A percentile compares a stretch with the other conserved stretches of the same genome.
Conservation (phyloP, 495 filamentous ascomycete species). For the Aspergillus steynii region DNA sequence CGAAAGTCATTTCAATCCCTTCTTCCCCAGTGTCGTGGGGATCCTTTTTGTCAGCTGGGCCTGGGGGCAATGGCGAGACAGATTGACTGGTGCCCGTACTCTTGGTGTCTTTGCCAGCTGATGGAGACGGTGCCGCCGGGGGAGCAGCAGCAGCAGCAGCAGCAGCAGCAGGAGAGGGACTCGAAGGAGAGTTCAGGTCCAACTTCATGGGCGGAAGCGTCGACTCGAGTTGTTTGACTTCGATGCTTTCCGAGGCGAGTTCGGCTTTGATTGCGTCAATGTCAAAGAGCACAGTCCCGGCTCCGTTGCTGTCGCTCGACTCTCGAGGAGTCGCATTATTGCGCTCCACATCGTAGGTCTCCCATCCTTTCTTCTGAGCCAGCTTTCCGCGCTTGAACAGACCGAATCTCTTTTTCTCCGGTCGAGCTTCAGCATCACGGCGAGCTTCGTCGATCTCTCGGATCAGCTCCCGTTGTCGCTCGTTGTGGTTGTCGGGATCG, state of each 20-base stretch:
- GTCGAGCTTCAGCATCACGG: conserved; percentile 74
- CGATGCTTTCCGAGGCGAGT: conserved; percentile 71
- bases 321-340: conserved; percentile 21
- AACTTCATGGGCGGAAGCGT: conserved; percentile 89
- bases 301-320: conserved; percentile 30
- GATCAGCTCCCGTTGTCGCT: conserved; percentile 89
- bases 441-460: conserved; percentile 95
- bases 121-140: conserved; percentile 25
- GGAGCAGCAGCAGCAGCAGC: neutral
- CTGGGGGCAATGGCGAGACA: conserved; percentile 33
- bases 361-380: conserved; percentile 86
- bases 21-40: conserved; percentile 36
- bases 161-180: conserved; percentile 19
- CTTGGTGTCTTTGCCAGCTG: conserved; percentile 50
- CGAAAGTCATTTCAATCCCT: conserved; percentile 73
- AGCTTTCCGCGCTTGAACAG: conserved; percentile 78
- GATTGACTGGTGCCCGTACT: conserved; percentile 29
- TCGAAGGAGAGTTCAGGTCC: conserved; percentile 47
- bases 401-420: conserved; percentile 70
- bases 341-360: conserved; percentile 74
- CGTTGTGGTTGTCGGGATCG: conserved; percentile 87
- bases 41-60: conserved; percentile 24
- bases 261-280: conserved; percentile 91
- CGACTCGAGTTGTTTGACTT: conserved; percentile 80
- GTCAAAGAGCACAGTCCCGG: conserved; percentile 77